A percentile compares a stretch with the other conserved stretches of the same genome.
These are phyloP conservation scores for Chamaecrista fasciculata DNA, from an alignment of 306 rosid genomes.

Conservation along the genomic window DNA sequence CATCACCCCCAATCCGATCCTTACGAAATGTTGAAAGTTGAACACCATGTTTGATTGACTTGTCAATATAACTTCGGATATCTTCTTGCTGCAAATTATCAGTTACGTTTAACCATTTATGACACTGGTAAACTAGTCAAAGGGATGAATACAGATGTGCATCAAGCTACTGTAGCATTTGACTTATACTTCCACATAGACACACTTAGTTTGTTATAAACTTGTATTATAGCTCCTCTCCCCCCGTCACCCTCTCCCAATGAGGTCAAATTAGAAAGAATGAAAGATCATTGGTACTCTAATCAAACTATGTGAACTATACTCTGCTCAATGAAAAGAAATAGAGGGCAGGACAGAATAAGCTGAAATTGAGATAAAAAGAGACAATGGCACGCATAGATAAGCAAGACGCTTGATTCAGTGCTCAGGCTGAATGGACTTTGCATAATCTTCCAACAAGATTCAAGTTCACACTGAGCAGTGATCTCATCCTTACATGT, in stretches of 20 bases:
- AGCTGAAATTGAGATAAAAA: not conserved
- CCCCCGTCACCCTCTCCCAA: not conserved
- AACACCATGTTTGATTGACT: slow-evolving; percentile 77
- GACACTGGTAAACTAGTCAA: slow-evolving; percentile 1
- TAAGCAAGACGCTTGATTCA: slow-evolving; percentile 1
- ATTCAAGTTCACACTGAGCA: slow-evolving; percentile 17
- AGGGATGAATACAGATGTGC: not conserved
- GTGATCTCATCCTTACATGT: slow-evolving; percentile 2
- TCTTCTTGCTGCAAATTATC: slow-evolving; percentile 88
- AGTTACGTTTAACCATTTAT: slow-evolving; percentile 28
- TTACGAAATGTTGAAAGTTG: slow-evolving; percentile 84
- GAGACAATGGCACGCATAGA: slow-evolving; percentile 16
- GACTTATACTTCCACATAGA: not conserved
- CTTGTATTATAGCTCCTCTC: not conserved
- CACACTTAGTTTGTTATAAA: not conserved
- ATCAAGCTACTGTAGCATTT: slow-evolving; percentile 11
- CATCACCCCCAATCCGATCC: slow-evolving; percentile 92
- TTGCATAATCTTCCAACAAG: slow-evolving; percentile 9
- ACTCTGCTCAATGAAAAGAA: not conserved
- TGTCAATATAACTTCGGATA: slow-evolving; percentile 80
- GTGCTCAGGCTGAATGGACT: slow-evolving; percentile 19
- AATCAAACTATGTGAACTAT: not conserved
- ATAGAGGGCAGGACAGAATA: not conserved
- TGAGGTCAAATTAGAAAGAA: slow-evolving; percentile 8
- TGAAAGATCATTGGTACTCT: slow-evolving; percentile 14